Evolutionary conservation across 805 yeast genomes (phyloP).

Genomic region (Clavispora asparagi): DNA sequence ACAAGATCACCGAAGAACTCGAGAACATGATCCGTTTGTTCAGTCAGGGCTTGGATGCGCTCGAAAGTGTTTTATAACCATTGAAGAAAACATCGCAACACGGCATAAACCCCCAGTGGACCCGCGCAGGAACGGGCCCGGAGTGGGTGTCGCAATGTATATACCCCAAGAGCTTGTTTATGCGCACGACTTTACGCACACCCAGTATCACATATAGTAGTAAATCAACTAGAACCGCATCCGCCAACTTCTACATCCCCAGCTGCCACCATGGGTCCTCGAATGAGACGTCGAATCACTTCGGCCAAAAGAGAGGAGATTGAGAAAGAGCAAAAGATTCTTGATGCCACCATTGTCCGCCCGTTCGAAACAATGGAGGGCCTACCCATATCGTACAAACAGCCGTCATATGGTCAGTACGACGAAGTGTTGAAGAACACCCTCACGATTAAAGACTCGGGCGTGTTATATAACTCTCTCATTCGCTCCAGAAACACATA

Average conservation of each 20-base stretch:
- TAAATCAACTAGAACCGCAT: neutral
- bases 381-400: constrained; percentile 59
- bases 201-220: neutral
- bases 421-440: constrained; percentile 55
- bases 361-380: constrained; percentile 66
- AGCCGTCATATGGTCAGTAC: constrained; percentile 56
- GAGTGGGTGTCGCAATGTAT: no score
- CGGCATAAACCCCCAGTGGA: no score
- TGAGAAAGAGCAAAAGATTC: constrained; percentile 34
- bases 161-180: neutral
- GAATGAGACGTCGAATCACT: constrained; percentile 41
- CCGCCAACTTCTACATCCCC: neutral
- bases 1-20: constrained; percentile 30
- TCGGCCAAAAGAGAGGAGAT: constrained; percentile 37
- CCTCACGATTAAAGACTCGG: constrained; percentile 65
- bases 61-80: constrained; percentile 18
- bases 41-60: constrained; percentile 36
- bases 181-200: neutral
- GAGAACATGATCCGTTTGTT: constrained; percentile 35
- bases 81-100: neutral
- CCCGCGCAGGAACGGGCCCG: no score
- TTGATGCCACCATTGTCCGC: constrained; percentile 35
- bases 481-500: constrained; percentile 61
- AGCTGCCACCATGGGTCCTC: constrained; percentile 29
- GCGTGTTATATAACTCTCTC: constrained; percentile 65